Evolutionary conservation across 148 eudicot genomes (phyloP).

Genomic region (Tetragonia tetragonoides): DNA sequence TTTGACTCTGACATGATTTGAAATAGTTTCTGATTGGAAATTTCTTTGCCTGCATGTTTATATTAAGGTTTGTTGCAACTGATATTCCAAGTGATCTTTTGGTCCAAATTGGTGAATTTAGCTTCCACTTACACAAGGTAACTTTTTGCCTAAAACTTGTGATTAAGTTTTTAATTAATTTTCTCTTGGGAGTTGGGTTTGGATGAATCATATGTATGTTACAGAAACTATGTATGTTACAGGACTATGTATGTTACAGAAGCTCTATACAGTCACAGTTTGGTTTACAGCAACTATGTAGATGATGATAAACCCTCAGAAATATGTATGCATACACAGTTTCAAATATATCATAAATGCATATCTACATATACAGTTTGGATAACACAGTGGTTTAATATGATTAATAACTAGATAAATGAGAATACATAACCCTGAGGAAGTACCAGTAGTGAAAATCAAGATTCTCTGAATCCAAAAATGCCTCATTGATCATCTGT

Average conservation of each 20-base stretch:
- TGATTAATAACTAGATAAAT: not conserved
- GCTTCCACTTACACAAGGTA: slow-evolving; percentile 94
- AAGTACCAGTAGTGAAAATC: not conserved
- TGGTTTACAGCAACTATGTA: no score
- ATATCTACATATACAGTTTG: not conserved
- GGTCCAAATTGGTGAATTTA: slow-evolving; percentile 74
- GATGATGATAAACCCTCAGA: no score
- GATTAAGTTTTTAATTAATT: not conserved
- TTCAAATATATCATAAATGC: no score
- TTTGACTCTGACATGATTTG: no score
- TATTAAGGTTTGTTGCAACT: slow-evolving; percentile 74
- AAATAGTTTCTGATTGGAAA: slow-evolving; percentile 1
- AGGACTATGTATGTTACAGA: no score
- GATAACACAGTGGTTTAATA: not conserved
- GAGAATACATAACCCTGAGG: not conserved
- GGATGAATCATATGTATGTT: not conserved
- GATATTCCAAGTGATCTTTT: slow-evolving; percentile 90
- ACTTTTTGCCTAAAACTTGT: slow-evolving; percentile 5
- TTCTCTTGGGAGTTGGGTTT: not conserved
- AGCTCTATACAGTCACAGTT: no score
- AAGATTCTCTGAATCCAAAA: not conserved
- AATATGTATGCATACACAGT: no score
- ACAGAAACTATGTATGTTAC: no score
- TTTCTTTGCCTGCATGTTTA: not conserved
- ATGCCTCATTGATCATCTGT: not conserved